Evolutionary conservation across 257 asterid species (phyloP).

Genomic region (Coffea eugenioides): DNA sequence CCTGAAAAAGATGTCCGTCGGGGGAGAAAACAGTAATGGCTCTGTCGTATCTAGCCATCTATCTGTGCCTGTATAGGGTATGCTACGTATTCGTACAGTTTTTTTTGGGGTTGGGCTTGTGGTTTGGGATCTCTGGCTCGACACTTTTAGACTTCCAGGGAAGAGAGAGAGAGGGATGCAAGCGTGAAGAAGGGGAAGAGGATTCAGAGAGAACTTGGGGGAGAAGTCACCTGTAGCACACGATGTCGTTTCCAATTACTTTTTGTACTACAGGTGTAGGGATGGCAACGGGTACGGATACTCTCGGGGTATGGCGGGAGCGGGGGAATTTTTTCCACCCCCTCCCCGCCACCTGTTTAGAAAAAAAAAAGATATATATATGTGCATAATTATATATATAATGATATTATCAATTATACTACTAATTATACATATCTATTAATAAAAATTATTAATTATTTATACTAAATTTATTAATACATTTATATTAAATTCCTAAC

Average conservation of each 20-base stretch:
- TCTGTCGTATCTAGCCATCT: conserved; percentile 91
- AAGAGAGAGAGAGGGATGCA: no score
- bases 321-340: no score
- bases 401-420: no score
- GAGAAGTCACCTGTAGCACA: conserved; percentile 1
- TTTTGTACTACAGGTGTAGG: not conserved
- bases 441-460: no score
- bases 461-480: no score
- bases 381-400: no score
- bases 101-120: not conserved
- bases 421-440: no score
- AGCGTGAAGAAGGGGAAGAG: not conserved
- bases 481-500: no score
- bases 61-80: not conserved
- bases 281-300: no score
- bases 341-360: no score
- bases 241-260: not conserved
- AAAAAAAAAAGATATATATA: no score
- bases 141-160: not conserved
- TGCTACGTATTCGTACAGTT: not conserved
- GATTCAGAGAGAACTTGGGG: not conserved
- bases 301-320: no score
- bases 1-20: conserved; percentile 95
- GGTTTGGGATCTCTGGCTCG: not conserved
- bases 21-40: conserved; percentile 97